Percentiles rank a stretch among this genome's conserved stretches.
phyloP scores from a whole-genome alignment of 208 protist genomes.

The Acanthamoeba sp. region DNA sequence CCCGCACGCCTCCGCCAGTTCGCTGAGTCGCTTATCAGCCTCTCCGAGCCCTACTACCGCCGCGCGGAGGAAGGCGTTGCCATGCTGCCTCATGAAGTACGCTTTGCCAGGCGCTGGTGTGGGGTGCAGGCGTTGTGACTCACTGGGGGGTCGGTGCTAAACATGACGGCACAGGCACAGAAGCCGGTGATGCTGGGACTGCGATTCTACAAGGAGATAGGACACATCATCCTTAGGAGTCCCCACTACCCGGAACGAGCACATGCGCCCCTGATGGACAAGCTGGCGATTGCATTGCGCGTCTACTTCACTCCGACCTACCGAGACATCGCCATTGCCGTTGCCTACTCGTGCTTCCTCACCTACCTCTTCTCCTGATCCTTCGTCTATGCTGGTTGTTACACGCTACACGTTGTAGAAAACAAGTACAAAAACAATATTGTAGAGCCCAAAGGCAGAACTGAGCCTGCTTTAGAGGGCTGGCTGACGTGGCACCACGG shows the following conservation, averaged over 20 bases:
- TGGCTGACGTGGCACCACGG: conserved; percentile 36
- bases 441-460: no score
- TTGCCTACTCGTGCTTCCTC: conserved; percentile 2
- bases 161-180: conserved; percentile 15
- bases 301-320: conserved; percentile 23
- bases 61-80: conserved; percentile 8
- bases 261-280: neutral
- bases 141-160: no score
- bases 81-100: conserved; percentile 16
- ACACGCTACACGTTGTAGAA: no score
- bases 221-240: conserved; percentile 31
- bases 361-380: neutral
- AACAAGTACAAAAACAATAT: no score
- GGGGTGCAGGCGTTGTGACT: no score
- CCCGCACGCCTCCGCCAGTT: conserved; percentile 24
- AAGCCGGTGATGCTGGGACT: conserved; percentile 38
- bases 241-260: neutral
- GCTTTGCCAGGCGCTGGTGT: neutral
- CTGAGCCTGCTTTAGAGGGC: no score
- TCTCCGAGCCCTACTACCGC: conserved; percentile 50
- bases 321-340: neutral
- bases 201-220: conserved; percentile 27
- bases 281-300: neutral
- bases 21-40: conserved; percentile 18
- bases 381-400: neutral